Percentiles rank a stretch among this genome's conserved stretches.
phyloP scores from a whole-genome alignment of 2,329 filamentous ascomycete species.

The Aspergillus texensis region DNA sequence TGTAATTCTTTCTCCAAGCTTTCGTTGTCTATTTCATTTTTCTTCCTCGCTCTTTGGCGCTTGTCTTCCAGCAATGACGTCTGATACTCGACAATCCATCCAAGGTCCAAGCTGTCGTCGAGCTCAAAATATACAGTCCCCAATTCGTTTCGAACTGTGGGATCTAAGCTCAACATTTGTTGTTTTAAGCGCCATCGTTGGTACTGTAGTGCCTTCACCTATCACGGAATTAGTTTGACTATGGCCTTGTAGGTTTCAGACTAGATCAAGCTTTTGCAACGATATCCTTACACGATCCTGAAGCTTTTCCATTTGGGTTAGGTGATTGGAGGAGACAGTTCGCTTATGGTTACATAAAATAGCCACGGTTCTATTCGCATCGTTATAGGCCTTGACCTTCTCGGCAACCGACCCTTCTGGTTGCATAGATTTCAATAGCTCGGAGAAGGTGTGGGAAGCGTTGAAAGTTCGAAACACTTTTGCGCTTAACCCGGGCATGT shows the following conservation, averaged over 20 bases:
- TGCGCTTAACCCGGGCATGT: constrained; percentile 92
- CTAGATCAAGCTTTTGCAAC: neutral
- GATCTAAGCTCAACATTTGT: constrained; percentile 90
- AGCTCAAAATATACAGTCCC: constrained; percentile 82
- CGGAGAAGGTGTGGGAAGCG: constrained; percentile 94
- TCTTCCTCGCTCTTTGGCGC: constrained; percentile 89
- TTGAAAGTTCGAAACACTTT: constrained; percentile 99
- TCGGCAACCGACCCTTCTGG: constrained; percentile 69
- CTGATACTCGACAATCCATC: constrained; percentile 85
- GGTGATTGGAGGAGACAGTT: constrained; percentile 85
- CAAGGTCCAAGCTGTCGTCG: constrained; percentile 76
- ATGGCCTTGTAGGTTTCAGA: neutral
- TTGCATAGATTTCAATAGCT: constrained; percentile 75
- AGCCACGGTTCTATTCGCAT: constrained; percentile 93
- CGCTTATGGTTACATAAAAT: constrained; percentile 99
- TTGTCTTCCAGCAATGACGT: constrained; percentile 81
- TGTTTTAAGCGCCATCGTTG: constrained; percentile 94
- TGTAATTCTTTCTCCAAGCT: too few species aligned
- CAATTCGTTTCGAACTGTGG: constrained; percentile 77
- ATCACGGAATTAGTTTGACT: constrained; percentile 17
- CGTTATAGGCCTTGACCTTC: constrained; percentile 96
- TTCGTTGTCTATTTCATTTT: constrained; percentile 78
- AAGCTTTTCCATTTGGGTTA: constrained; percentile 91
- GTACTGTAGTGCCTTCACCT: constrained; percentile 90
- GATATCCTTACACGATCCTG: constrained; percentile 64